Evolutionary conservation across 2,329 filamentous ascomycete genomes (phyloP), one percentile per base, ranked within the genome.

Genomic region (Talaromyces pinophilus): DNA sequence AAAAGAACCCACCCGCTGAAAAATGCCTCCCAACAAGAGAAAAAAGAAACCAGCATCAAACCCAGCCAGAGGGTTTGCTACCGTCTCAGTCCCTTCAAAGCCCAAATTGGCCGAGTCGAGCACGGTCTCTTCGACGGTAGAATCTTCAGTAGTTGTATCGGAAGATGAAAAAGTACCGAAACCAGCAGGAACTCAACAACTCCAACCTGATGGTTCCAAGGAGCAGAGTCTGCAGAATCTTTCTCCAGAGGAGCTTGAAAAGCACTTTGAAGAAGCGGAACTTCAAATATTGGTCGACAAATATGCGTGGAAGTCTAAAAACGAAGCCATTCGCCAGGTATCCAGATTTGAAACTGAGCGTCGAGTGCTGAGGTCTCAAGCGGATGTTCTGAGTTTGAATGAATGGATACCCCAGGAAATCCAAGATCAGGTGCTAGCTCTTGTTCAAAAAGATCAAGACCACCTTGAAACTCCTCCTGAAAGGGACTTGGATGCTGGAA

Each of bases 31-130:
- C 15, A 82, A 83, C 69, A 91, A 92, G 80, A 97, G 96, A 82
- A 97, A 97, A 82, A 96, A 92, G 84, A 98, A 97, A 86, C 85
- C 91, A 64, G 87, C 87, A 30, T 87, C 90, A 38, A 98, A 97
- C 79, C 92, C 93, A 67, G 92, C 93, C 46, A 86, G 95, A 78
- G 95, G 93, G 19, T 96, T 97, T 81, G 92, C 94, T 70, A 99
- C 95, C 5, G 96, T 92, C 13, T 98, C 94, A 1, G 86, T 96
- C 67, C 92, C 93, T 52, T 96, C 92, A 28, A 96, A 93, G 76
- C 83, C 86, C 55, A 92, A 94, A 74, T 69, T 78, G 67, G 75
- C 79, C 44, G 78, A 80, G 50, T 69, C 72, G 52, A 75, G 75
- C 54, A 67, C 73, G 5, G 72, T 72, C 22, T 67, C 75, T 22